A percentile compares a stretch with the other conserved stretches of the same genome.
Evolutionary conservation across 2,329 filamentous ascomycete genomes (phyloP).

Genomic region (Fusarium algeriense): DNA sequence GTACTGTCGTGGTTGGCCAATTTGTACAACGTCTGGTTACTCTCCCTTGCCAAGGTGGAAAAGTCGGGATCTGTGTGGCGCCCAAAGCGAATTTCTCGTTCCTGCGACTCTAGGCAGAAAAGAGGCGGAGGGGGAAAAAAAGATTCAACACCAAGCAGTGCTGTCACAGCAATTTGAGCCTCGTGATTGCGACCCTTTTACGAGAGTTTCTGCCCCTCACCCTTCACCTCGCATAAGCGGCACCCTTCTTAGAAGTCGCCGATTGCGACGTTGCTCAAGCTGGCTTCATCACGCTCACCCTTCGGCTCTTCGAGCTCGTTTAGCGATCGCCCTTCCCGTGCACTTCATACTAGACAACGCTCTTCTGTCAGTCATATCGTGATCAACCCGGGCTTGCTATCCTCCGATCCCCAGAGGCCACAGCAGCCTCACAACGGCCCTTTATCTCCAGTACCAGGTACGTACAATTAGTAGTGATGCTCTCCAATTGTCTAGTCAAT

Average conservation of each 20-base stretch:
- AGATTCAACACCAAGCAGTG: slow-evolving; percentile 4
- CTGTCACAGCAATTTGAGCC: slow-evolving; percentile 18
- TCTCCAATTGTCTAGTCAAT: slow-evolving; percentile 25
- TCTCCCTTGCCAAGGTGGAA: slow-evolving; percentile 42
- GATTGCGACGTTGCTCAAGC: slow-evolving; percentile 52
- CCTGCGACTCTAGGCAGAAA: slow-evolving; percentile 17
- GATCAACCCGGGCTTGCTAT: slow-evolving; percentile 48
- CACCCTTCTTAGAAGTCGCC: slow-evolving; percentile 38
- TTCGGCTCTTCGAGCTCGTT: slow-evolving; percentile 68
- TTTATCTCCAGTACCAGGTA: slow-evolving; percentile 70
- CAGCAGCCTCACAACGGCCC: slow-evolving; percentile 45
- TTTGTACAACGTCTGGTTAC: slow-evolving; percentile 15
- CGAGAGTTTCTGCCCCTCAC: slow-evolving; percentile 13
- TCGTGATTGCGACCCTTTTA: slow-evolving; percentile 27
- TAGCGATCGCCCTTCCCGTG: slow-evolving; percentile 61
- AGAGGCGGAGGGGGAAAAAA: background rate
- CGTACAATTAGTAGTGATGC: slow-evolving; percentile 46
- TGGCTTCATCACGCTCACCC: slow-evolving; percentile 64
- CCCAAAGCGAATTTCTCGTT: slow-evolving; percentile 18
- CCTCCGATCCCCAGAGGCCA: slow-evolving; percentile 48
- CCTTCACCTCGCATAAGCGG: slow-evolving; percentile 20
- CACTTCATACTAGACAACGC: slow-evolving; percentile 65
- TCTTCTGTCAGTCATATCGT: slow-evolving; percentile 57
- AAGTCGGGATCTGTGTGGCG: slow-evolving; percentile 31
- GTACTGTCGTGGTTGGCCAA: slow-evolving; percentile 13